These are phyloP conservation scores for Aureobasidium sp. DNA, from an alignment of 2,329 filamentous ascomycete species.

Conservation along the genomic window DNA sequence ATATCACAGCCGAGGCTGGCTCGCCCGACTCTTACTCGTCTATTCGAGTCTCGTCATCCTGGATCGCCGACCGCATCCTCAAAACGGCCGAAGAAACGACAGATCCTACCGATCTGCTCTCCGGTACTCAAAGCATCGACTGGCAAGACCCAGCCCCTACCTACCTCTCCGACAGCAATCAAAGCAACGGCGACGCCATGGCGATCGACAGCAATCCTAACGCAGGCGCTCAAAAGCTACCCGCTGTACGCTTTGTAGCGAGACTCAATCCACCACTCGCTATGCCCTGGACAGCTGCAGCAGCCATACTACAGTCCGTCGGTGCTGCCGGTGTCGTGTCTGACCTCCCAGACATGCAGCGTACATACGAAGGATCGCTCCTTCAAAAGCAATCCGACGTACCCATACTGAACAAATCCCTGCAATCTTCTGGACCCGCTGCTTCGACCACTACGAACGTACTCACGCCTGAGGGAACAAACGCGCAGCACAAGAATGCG, in stretches of 20 bases:
- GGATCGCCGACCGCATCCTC: conserved; percentile 60
- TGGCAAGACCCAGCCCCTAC: conserved; percentile 67
- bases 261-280: conserved; percentile 66
- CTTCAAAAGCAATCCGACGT: neutral
- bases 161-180: conserved; percentile 33
- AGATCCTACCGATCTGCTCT: conserved; percentile 29
- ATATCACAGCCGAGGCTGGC: conserved; percentile 53
- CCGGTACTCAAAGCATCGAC: conserved; percentile 38
- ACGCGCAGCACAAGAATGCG: conserved; percentile 43
- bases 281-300: conserved; percentile 56
- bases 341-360: neutral
- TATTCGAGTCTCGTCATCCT: conserved; percentile 62
- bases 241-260: conserved; percentile 66
- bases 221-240: conserved; percentile 42
- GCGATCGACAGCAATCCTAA: conserved; percentile 41
- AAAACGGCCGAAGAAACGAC: conserved; percentile 35
- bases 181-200: conserved; percentile 42
- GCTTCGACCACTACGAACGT: conserved; percentile 12
- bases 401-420: conserved; percentile 3
- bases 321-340: neutral
- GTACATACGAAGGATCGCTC: conserved; percentile 1
- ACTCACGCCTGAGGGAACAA: conserved; percentile 14
- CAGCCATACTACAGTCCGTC: conserved; percentile 52
- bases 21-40: conserved; percentile 45
- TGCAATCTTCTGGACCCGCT: conserved; percentile 10